Evolutionary conservation across 1,284 basidiomycete species (phyloP).

Genomic region (Boletus holoroseus): DNA sequence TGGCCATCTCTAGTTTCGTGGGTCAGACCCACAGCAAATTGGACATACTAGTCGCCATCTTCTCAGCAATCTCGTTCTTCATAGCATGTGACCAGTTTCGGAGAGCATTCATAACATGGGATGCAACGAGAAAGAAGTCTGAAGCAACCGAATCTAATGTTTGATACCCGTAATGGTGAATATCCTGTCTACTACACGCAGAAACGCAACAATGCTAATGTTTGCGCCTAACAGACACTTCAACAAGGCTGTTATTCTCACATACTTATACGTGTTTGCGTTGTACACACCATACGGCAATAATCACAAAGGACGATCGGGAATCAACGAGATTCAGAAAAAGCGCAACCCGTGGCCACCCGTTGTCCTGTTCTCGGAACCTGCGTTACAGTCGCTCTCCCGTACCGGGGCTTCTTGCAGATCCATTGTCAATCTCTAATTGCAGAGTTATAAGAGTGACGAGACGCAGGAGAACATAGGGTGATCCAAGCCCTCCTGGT

Average conservation of each 20-base stretch:
- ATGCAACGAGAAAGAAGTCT: slow-evolving; percentile 12
- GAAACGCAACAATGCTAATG: neutral
- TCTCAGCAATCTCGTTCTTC: slow-evolving; percentile 17
- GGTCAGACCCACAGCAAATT: slow-evolving; percentile 18
- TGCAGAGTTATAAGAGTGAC: neutral
- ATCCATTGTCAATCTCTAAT: no score
- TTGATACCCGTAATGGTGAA: slow-evolving; percentile 12
- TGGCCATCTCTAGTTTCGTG: slow-evolving; percentile 15
- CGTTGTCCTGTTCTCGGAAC: neutral
- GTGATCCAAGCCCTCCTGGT: neutral
- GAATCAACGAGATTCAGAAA: neutral
- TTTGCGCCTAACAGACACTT: neutral
- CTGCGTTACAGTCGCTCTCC: neutral
- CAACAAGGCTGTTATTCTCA: neutral
- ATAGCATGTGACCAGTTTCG: slow-evolving; percentile 26
- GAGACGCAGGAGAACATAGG: neutral
- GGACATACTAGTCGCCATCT: slow-evolving; percentile 17
- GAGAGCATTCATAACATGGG: slow-evolving; percentile 22
- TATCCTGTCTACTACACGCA: neutral
- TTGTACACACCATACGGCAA: neutral
- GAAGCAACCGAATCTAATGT: neutral
- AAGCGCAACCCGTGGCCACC: neutral
- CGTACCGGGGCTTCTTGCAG: neutral
- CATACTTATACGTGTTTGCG: neutral
- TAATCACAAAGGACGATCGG: neutral